Evolutionary conservation across 75 land plant species (phyloP).

Genomic region (Pinus tabuliformis): DNA sequence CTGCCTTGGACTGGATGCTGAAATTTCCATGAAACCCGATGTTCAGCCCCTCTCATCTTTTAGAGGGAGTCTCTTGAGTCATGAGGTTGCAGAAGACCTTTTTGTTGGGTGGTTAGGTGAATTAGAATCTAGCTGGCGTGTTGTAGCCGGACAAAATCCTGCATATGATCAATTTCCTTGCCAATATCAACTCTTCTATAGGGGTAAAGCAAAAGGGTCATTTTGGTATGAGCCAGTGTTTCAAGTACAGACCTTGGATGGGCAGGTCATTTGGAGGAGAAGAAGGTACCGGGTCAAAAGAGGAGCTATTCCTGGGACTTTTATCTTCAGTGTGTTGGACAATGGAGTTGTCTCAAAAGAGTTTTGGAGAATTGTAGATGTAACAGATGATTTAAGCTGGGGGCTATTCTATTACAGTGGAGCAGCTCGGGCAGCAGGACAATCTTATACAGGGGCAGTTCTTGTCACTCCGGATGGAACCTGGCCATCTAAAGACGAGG

Average conservation of each 20-base stretch:
- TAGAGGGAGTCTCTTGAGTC: slow-evolving; percentile 57
- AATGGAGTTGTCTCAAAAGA: slow-evolving; percentile 96
- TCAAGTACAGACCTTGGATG: slow-evolving; percentile 79
- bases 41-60: slow-evolving; percentile 68
- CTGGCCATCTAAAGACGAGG: slow-evolving; percentile 52
- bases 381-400: slow-evolving; percentile 80
- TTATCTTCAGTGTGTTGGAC: slow-evolving; percentile 85
- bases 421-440: slow-evolving; percentile 88
- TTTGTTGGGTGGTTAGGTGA: slow-evolving; percentile 93
- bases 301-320: slow-evolving; percentile 70
- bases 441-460: slow-evolving; percentile 92
- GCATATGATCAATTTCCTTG: slow-evolving; percentile 98
- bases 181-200: slow-evolving; percentile 87
- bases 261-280: slow-evolving; percentile 79
- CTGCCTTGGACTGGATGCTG: slow-evolving; percentile 79
- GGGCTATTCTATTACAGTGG: slow-evolving; percentile 90
- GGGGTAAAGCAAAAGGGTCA: slow-evolving; percentile 82
- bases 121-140: slow-evolving; percentile 91
- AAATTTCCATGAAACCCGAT: slow-evolving; percentile 68
- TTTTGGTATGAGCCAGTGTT: slow-evolving; percentile 99
- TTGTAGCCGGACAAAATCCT: slow-evolving; percentile 93
- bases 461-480: slow-evolving; percentile 86
- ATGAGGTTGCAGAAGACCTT: slow-evolving; percentile 84
- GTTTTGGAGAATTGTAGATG: slow-evolving; percentile 94
- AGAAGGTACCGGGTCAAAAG: slow-evolving; percentile 77